Conservation (phyloP, 768 basidiomycete genomes). For the Floccularia luteovirens region DNA sequence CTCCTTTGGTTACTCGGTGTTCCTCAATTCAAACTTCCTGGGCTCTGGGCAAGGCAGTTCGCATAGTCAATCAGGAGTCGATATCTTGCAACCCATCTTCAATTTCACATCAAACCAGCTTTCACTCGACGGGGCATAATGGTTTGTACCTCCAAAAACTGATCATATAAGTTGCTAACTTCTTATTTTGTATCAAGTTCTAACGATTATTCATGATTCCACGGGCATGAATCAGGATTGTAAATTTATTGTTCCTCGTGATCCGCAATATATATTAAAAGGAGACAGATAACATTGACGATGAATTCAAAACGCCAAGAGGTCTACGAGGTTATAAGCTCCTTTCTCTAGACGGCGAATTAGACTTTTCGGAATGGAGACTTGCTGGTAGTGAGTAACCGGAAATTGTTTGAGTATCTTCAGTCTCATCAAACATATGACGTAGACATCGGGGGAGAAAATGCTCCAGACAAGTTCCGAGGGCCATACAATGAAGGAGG, state of each 20-base stretch:
- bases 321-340: conserved; percentile 61
- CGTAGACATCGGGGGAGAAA: conserved; percentile 27
- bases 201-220: conserved; percentile 26
- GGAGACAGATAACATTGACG: conserved; percentile 21
- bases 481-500: conserved; percentile 57
- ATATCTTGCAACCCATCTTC: conserved; percentile 22
- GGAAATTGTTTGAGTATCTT: background rate
- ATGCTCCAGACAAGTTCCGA: conserved; percentile 47
- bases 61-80: conserved; percentile 21
- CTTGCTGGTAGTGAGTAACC: conserved; percentile 31
- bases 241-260: conserved; percentile 7
- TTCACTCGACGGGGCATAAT: conserved; percentile 17
- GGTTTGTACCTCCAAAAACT: conserved; percentile 9
- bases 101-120: conserved; percentile 24
- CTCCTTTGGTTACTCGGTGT: conserved; percentile 38
- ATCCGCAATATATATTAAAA: background rate
- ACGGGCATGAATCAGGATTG: conserved; percentile 30
- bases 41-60: conserved; percentile 32
- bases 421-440: background rate
- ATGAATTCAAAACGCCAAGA: conserved; percentile 50
- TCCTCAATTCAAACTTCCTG: conserved; percentile 32
- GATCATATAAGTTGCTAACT: background rate
- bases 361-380: conserved; percentile 26
- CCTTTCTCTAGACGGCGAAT: conserved; percentile 18
- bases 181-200: conserved; percentile 9